A percentile compares a stretch with the other conserved stretches of the same genome.
Conservation (phyloP, 306 rosid genomes). For the Sechiopsis laciniata region DNA sequence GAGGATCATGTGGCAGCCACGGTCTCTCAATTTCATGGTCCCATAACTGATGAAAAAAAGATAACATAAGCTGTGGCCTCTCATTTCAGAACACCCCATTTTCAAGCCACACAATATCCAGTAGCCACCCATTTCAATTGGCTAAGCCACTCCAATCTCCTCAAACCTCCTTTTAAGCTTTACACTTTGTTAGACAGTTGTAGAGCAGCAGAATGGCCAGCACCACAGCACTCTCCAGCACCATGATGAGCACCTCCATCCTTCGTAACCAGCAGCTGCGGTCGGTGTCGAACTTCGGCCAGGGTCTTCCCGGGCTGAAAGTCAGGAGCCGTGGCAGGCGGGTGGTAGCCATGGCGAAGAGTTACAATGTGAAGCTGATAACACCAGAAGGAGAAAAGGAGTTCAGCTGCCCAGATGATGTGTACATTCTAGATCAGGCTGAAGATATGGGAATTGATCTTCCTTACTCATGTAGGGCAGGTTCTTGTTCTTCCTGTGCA, state of each 20-base stretch:
- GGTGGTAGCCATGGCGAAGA: constrained; percentile 44
- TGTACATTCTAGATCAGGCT: constrained; percentile 56
- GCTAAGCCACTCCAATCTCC: background rate
- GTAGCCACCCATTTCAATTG: too few species aligned
- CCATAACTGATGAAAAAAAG: background rate
- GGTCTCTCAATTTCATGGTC: background rate
- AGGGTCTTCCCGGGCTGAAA: constrained; percentile 17
- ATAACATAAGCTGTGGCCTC: constrained; percentile 3
- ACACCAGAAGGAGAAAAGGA: constrained; percentile 57
- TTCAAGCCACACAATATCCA: constrained; percentile 2
- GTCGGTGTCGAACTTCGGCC: background rate
- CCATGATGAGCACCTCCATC: constrained; percentile 56
- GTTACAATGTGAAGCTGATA: constrained; percentile 48
- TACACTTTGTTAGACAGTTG: background rate
- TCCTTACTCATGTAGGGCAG: constrained; percentile 87
- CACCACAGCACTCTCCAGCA: constrained; percentile 32
- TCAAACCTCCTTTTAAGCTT: background rate
- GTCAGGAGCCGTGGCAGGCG: constrained; percentile 46
- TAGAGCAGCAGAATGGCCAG: constrained; percentile 32
- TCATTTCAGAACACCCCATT: background rate
- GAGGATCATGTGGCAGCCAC: constrained; percentile 12
- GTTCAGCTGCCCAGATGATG: constrained; percentile 49
- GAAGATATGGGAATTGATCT: constrained; percentile 59
- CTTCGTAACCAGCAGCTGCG: constrained; percentile 18
- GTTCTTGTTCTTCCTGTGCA: constrained; percentile 78